Evolutionary conservation across 257 asterid species (phyloP).

Genomic region (Gentiana dahurica): DNA sequence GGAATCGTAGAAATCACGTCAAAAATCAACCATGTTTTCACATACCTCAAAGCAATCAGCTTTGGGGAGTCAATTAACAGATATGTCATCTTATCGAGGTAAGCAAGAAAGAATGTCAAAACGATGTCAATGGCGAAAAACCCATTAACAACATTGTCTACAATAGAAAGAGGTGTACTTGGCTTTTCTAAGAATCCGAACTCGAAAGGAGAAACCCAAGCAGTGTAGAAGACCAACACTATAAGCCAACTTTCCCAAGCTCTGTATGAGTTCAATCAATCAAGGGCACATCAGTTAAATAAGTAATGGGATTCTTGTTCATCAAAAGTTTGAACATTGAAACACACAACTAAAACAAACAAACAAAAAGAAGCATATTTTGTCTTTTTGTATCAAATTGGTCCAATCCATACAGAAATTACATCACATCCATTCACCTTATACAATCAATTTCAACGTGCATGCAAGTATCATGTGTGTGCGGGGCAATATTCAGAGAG

Average conservation of each 20-base stretch:
- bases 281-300: background rate
- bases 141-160: slow-evolving; percentile 53
- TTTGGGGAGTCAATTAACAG: slow-evolving; percentile 43
- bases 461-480: no score
- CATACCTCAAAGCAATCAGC: slow-evolving; percentile 47
- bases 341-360: background rate
- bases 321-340: background rate
- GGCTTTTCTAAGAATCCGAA: slow-evolving; percentile 64
- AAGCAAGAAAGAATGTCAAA: slow-evolving; percentile 80
- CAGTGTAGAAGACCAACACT: slow-evolving; percentile 66
- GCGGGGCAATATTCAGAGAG: no score
- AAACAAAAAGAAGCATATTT: background rate
- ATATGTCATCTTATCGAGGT: slow-evolving; percentile 51
- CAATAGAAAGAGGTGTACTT: slow-evolving; percentile 24
- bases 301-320: background rate
- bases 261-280: slow-evolving; percentile 32
- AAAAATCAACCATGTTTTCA: slow-evolving; percentile 43
- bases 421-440: no score
- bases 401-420: no score
- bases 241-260: slow-evolving; percentile 50
- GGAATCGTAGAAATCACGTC: slow-evolving; percentile 68
- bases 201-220: slow-evolving; percentile 83
- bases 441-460: no score
- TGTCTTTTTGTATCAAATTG: no score
- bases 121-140: slow-evolving; percentile 57